A percentile compares a stretch with the other conserved stretches of the same genome.
Evolutionary conservation across 768 basidiomycete genomes (phyloP).

Genomic region (Naganishia randhawae): DNA sequence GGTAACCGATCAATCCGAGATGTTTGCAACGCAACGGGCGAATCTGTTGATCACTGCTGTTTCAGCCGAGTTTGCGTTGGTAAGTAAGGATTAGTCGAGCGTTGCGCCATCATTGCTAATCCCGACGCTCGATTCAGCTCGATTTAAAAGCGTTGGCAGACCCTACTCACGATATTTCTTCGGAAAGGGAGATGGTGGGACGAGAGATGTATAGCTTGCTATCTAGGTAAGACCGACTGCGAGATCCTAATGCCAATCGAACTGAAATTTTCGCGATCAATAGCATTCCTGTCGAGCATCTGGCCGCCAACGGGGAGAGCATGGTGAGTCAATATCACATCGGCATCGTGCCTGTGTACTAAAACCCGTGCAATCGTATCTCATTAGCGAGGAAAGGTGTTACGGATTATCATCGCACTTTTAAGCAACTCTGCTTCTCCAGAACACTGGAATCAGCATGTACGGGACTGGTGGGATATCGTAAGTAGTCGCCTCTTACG

Average conservation of each 20-base stretch:
- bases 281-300: conserved; percentile 39
- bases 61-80: conserved; percentile 37
- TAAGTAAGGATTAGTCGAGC: conserved; percentile 27
- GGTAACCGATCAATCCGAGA: conserved; percentile 25
- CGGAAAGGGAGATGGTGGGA: conserved; percentile 34
- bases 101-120: not conserved
- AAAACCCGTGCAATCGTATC: not conserved
- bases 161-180: conserved; percentile 32
- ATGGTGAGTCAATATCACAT: conserved; percentile 31
- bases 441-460: conserved; percentile 32
- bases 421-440: conserved; percentile 29
- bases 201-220: conserved; percentile 35
- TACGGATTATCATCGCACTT: conserved; percentile 38
- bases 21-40: conserved; percentile 39
- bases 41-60: conserved; percentile 41
- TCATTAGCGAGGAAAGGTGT: conserved; percentile 37
- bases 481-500: conserved; percentile 24
- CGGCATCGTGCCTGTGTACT: not conserved
- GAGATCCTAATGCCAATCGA: not conserved
- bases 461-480: conserved; percentile 45
- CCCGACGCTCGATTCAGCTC: conserved; percentile 27
- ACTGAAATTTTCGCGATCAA: not conserved
- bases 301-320: conserved; percentile 40
- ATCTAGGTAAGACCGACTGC: conserved; percentile 26
- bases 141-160: conserved; percentile 33